Evolutionary conservation across 1,284 basidiomycete species (phyloP), one percentile per base, ranked within the genome.

Genomic region (Phellinidium pouzarii): DNA sequence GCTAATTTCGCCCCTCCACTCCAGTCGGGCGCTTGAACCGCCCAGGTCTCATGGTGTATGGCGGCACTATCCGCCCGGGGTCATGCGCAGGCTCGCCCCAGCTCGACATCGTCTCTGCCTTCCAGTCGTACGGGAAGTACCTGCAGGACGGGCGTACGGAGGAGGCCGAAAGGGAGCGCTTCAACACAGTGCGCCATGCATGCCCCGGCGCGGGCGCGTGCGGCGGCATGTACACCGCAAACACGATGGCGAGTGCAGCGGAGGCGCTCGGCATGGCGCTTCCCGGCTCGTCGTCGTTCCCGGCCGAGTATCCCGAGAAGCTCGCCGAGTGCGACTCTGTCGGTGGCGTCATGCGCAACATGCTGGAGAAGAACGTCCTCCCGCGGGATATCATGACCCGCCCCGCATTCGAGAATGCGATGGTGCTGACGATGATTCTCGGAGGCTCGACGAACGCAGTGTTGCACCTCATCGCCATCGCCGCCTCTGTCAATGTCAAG

Each of bases 131-230:
- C 64, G 94, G 94, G 38, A 87, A 93, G 67, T 97, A 87, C 67
- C 74, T 97, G 9, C 86, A 92, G 62, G 90, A 91, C 53, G 94
- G 94, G 7, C 78, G 84, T 65, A 95, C 94, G 0, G 69, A 78
- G 5, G 78, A 80, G 53, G 94, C 95, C 1, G 93, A 99, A 67
- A 69, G 72, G 53, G 81, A 79, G 61, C 82, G 92, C 49, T 87
- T 88, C 65, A 78, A 91, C 60, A 93, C 91, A 26, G 78, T 97
- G 57, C 80, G 94, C 53, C 80, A 96, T 67, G 84, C 94, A 8
- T 99, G 95, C 67, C 93, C 95, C 12, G 95, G 95, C 41, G 84
- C 94, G 37, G 94, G 94, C 54, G 93, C 94, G 38, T 98, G 95
- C 69, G 95, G 94, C 66, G 94, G 94, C 60, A 91, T 91, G 87